phyloP scores from a whole-genome alignment of 352 stramenopile species.

The Phytophthora ramorum region DNA sequence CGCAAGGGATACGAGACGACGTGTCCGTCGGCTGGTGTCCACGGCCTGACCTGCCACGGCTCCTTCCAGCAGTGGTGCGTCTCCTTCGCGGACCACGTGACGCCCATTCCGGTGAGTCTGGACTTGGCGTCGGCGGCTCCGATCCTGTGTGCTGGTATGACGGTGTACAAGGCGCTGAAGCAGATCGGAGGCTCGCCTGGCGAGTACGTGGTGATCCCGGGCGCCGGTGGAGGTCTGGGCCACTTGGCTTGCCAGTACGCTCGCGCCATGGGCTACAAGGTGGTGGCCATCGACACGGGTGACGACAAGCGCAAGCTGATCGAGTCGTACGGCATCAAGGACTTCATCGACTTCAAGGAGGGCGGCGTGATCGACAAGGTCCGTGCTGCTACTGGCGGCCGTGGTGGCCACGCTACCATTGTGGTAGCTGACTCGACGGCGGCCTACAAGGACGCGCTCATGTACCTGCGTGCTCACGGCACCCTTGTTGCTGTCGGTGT shows the following conservation, averaged over 20 bases:
- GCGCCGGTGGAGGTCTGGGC: slow-evolving; percentile 77
- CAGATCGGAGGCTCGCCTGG: slow-evolving; percentile 55
- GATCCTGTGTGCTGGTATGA: slow-evolving; percentile 90
- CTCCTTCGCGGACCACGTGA: slow-evolving; percentile 80
- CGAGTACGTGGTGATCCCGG: slow-evolving; percentile 68
- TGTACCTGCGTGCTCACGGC: slow-evolving; percentile 71
- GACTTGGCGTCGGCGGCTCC: slow-evolving; percentile 54
- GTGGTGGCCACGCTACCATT: slow-evolving; percentile 71
- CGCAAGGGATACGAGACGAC: slow-evolving; percentile 58
- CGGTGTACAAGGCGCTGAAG: slow-evolving; percentile 84
- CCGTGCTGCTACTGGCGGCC: slow-evolving; percentile 47
- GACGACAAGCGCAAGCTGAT: slow-evolving; percentile 72
- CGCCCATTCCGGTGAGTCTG: slow-evolving; percentile 67
- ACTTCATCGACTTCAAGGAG: slow-evolving; percentile 79
- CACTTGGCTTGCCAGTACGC: slow-evolving; percentile 86
- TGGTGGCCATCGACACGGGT: slow-evolving; percentile 77
- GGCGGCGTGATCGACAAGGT: slow-evolving; percentile 55
- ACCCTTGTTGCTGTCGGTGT: slow-evolving; percentile 76
- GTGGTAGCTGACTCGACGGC: slow-evolving; percentile 72
- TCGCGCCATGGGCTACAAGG: slow-evolving; percentile 68
- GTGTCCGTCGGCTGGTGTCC: slow-evolving; percentile 37
- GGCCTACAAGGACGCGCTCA: slow-evolving; percentile 61
- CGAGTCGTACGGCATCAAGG: slow-evolving; percentile 65
- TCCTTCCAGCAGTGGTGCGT: slow-evolving; percentile 74
- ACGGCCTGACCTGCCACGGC: slow-evolving; percentile 46